These are phyloP conservation scores for Leishmania turanica DNA, from an alignment of 208 protist species.

Conservation along the genomic window DNA sequence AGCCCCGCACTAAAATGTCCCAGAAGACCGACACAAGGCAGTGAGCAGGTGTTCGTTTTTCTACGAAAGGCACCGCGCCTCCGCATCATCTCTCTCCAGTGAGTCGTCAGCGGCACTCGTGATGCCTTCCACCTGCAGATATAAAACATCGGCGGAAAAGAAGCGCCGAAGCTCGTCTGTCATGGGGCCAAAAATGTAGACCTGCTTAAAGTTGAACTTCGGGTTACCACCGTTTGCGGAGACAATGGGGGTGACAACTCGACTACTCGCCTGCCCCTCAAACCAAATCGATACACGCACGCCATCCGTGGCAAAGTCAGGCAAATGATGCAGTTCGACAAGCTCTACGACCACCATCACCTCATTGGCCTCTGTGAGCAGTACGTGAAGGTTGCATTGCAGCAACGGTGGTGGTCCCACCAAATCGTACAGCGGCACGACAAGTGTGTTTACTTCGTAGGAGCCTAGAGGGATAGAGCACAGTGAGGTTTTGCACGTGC, in stretches of 20 bases:
- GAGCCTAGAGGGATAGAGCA: slow-evolving; percentile 38
- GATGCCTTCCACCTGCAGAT: slow-evolving; percentile 55
- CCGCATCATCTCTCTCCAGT: neutral
- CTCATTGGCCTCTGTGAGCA: slow-evolving; percentile 30
- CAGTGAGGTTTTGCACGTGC: slow-evolving; percentile 51
- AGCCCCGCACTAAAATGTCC: neutral
- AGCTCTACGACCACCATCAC: slow-evolving; percentile 45
- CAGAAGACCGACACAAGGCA: neutral
- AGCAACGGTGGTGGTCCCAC: slow-evolving; percentile 50
- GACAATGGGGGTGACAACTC: slow-evolving; percentile 40
- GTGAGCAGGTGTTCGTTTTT: neutral
- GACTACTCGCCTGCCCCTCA: slow-evolving; percentile 36
- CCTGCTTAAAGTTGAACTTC: slow-evolving; percentile 50
- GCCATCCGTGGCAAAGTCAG: slow-evolving; percentile 48
- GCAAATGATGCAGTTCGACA: slow-evolving; percentile 47
- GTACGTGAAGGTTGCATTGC: slow-evolving; percentile 39
- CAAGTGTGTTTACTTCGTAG: slow-evolving; percentile 44
- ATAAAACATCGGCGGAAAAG: slow-evolving; percentile 45
- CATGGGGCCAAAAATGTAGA: slow-evolving; percentile 45
- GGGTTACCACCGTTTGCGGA: slow-evolving; percentile 46
- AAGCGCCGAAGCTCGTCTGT: slow-evolving; percentile 41
- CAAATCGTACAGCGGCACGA: slow-evolving; percentile 47
- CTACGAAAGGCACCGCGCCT: neutral
- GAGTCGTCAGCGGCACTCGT: slow-evolving; percentile 6
- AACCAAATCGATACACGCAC: slow-evolving; percentile 60